These are phyloP conservation scores for Colletotrichum chrysophilum DNA, from an alignment of 2,329 filamentous ascomycete species.

Conservation along the genomic window DNA sequence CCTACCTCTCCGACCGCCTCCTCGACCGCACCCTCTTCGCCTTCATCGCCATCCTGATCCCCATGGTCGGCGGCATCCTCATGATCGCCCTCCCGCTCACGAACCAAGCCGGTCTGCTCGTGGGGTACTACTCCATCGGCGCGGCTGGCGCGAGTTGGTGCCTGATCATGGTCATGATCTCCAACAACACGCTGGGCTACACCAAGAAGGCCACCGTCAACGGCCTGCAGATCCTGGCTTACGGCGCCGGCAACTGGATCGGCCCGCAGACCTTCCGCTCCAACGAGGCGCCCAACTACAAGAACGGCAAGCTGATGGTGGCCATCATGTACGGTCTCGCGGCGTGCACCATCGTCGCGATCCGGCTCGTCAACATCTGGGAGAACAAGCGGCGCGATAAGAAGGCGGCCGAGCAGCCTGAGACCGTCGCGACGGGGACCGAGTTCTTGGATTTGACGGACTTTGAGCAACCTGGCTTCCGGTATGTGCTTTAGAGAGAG, in stretches of 20 bases:
- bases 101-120: constrained; percentile 25
- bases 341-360: constrained; percentile 1
- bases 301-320: constrained; percentile 28
- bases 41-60: constrained; percentile 29
- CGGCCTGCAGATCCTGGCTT: constrained; percentile 24
- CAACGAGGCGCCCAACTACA: constrained; percentile 27
- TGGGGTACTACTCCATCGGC: constrained; percentile 29
- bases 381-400: constrained; percentile 31
- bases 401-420: constrained; percentile 19
- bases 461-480: constrained; percentile 26
- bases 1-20: constrained; percentile 29
- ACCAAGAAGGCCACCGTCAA: constrained; percentile 34
- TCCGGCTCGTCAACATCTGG: constrained; percentile 26
- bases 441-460: constrained; percentile 30
- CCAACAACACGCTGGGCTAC: constrained; percentile 31
- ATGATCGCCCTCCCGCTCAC: constrained; percentile 28
- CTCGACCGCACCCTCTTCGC: constrained; percentile 29
- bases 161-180: constrained; percentile 30
- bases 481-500: constrained; percentile 24
- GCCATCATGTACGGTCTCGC: constrained; percentile 27
- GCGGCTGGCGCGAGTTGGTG: constrained; percentile 29
- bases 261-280: constrained; percentile 29
- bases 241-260: constrained; percentile 26
- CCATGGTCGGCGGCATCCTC: constrained; percentile 30
- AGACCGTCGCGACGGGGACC: constrained; percentile 8